These are phyloP conservation scores for Pythium rhizo-oryzae DNA, from an alignment of 352 stramenopile species.

Conservation along the genomic window DNA sequence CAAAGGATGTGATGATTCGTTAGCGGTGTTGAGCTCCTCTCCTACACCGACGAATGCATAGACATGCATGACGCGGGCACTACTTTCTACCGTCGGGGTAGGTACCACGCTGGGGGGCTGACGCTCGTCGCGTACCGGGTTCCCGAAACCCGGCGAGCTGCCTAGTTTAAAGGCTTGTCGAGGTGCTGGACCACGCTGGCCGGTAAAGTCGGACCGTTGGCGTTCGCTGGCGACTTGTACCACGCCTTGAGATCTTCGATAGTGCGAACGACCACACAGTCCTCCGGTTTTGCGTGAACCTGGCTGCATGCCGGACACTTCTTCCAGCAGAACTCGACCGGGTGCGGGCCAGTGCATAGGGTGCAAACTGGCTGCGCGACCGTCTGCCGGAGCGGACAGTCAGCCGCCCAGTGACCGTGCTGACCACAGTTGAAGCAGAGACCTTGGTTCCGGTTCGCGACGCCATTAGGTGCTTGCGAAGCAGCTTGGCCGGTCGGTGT, in stretches of 20 bases:
- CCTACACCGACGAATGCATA: neutral
- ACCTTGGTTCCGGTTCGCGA: neutral
- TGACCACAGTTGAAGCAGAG: conserved; percentile 1
- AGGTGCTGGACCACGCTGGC: conserved; percentile 6
- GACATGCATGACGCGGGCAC: neutral
- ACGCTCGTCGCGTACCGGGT: neutral
- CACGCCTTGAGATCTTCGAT: too few species aligned
- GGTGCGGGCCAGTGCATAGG: neutral
- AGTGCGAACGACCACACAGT: too few species aligned
- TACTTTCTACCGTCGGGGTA: neutral
- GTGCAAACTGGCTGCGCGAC: neutral
- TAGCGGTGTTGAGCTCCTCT: neutral
- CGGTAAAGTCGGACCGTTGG: conserved; percentile 3
- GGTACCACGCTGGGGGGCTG: neutral
- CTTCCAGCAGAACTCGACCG: conserved; percentile 5
- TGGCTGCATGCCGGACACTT: too few species aligned
- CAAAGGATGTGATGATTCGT: conserved; percentile 12
- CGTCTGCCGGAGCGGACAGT: conserved; percentile 1
- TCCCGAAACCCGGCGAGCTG: neutral
- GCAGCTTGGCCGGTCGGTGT: too few species aligned
- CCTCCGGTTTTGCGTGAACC: too few species aligned
- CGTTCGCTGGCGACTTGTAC: conserved; percentile 2
- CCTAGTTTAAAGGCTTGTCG: conserved; percentile 1
- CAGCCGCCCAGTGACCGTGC: conserved; percentile 1
- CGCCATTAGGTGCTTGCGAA: too few species aligned